phyloP scores from a whole-genome alignment of 1,284 basidiomycete species.

The Hemileccinum hortonii region DNA sequence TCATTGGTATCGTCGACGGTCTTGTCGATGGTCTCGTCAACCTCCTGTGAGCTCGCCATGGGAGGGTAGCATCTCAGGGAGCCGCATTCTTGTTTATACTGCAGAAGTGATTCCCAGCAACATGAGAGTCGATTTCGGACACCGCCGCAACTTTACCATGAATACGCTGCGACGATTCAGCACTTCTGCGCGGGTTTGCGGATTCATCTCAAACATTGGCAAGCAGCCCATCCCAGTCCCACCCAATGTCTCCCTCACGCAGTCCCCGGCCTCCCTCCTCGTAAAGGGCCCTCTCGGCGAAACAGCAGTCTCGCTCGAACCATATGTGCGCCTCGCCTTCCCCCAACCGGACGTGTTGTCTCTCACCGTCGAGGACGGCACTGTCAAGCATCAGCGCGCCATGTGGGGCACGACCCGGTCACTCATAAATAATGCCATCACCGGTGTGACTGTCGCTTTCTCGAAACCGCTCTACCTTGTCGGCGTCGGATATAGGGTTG shows the following conservation, averaged over 20 bases:
- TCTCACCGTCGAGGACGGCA: slow-evolving; percentile 72
- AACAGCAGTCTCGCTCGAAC: slow-evolving; percentile 65
- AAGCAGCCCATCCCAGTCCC: slow-evolving; percentile 77
- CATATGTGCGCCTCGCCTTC: slow-evolving; percentile 66
- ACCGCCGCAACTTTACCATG: slow-evolving; percentile 24
- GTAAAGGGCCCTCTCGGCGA: slow-evolving; percentile 79
- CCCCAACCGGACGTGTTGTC: slow-evolving; percentile 49
- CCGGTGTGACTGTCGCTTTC: slow-evolving; percentile 89
- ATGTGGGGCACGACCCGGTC: slow-evolving; percentile 95
- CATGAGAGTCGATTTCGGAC: too few relatives aligned
- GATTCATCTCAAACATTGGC: slow-evolving; percentile 72
- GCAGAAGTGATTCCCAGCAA: not conserved
- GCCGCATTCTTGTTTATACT: too few relatives aligned
- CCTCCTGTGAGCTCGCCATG: too few relatives aligned
- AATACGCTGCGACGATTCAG: slow-evolving; percentile 45
- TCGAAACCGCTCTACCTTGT: slow-evolving; percentile 82
- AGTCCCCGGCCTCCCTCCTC: slow-evolving; percentile 50
- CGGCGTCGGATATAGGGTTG: slow-evolving; percentile 92
- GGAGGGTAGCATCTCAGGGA: too few relatives aligned
- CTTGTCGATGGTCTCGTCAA: too few relatives aligned
- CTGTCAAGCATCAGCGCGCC: slow-evolving; percentile 74
- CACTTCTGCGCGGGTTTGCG: slow-evolving; percentile 41
- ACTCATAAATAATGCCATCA: slow-evolving; percentile 85
- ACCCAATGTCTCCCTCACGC: slow-evolving; percentile 60
- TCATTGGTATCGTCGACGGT: not conserved